Base-by-base conservation (phyloP, 352 stramenopile species). In the Peronosclerospora sorghi region DNA sequence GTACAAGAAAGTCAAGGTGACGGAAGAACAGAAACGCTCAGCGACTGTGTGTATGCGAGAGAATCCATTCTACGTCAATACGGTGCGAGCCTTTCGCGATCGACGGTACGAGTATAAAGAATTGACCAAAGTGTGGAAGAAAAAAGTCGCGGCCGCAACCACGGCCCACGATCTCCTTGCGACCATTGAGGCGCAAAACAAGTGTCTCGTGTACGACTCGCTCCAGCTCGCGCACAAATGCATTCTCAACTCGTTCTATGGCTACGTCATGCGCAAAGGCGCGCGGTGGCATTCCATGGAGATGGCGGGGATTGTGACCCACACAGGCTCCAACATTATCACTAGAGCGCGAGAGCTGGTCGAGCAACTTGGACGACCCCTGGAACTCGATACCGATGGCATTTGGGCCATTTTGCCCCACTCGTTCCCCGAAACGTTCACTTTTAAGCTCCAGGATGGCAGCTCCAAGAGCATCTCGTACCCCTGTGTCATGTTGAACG, bases 181-280 rank as follows among this genome's bases (percentile, higher is more conserved):
- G 14, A 98, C 96, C 48, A 86, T 83, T 34, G 78, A 91, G 35
- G 84, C 84, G 0, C 67, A 80, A 28, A 88, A 86, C 43, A 95
- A 94, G 59, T 84, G 70, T 29, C 65, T 90, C n/a, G 78, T 95
- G 28, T 98, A 98, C 58, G 96, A 99, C 56, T 98, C 94, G 9
- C 71, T 99, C 9, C 96, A 99, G 76, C 79, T 99, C 14, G 96
- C 96, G 4, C 96, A 99, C 74, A 99, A 99, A 68, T 99, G 96
- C 71, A 99, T 99, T 63, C 65, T 99, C 0, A 99, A 99, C 60
- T 89, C 79, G 20, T 99, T 99, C 55, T 99, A 99, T 54, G 96
- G 96, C 9, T 90, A 99, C 59, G 96, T 99, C 5, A 99, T 99
- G 96, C 82, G 96, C 19, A 98, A 98, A 48, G 96, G 96, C 28